Conservation (phyloP, 768 basidiomycete genomes). For the Hericium coralloides region DNA sequence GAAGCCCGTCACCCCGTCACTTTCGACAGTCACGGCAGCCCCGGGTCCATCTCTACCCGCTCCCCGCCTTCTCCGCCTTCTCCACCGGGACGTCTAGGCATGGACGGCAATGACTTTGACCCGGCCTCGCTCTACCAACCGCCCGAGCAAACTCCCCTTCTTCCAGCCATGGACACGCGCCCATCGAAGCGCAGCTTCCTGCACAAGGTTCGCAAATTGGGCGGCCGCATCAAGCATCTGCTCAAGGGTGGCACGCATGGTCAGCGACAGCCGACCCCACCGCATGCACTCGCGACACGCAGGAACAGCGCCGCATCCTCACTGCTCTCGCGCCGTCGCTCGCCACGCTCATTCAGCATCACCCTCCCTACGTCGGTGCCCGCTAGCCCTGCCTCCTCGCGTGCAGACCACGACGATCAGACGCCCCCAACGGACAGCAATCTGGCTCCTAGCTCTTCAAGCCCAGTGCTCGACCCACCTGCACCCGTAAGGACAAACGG, state of each 20-base stretch:
- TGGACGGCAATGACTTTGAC: no score
- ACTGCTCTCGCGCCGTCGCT: background rate
- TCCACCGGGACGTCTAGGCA: no score
- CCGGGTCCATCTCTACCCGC: constrained; percentile 3
- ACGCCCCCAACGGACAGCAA: background rate
- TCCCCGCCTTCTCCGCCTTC: background rate
- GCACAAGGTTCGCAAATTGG: constrained; percentile 8
- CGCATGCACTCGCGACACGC: background rate
- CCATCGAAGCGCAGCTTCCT: constrained; percentile 9
- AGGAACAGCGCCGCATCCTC: background rate
- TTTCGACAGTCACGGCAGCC: background rate
- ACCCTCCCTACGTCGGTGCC: background rate
- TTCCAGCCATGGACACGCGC: background rate
- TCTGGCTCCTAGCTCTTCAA: background rate
- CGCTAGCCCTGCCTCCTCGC: background rate
- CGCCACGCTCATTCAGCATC: background rate
- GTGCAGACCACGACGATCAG: background rate
- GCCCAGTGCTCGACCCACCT: background rate
- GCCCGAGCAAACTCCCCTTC: background rate
- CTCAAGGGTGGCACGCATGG: constrained; percentile 2
- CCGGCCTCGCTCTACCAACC: no score
- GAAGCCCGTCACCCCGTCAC: background rate
- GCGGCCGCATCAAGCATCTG: constrained; percentile 9
- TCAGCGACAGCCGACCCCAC: background rate
- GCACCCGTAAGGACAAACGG: background rate